These are phyloP conservation scores for Trichaptum fuscoviolaceum DNA, from an alignment of 768 basidiomycete species.

Conservation along the genomic window DNA sequence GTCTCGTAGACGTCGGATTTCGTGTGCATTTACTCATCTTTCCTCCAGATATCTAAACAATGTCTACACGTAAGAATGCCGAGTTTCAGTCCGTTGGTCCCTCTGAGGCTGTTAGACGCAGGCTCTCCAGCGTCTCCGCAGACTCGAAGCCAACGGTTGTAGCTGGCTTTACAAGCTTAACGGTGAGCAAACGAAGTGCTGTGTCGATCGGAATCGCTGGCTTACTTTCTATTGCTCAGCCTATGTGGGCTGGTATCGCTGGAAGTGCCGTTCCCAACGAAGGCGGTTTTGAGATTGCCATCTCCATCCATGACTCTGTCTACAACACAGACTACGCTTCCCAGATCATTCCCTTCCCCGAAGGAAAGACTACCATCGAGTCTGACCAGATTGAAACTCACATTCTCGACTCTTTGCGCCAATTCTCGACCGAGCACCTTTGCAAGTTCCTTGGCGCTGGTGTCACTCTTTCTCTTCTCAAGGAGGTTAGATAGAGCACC, in stretches of 20 bases:
- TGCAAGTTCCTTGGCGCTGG: constrained; percentile 87
- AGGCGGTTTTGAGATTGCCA: constrained; percentile 61
- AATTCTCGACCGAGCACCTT: constrained; percentile 70
- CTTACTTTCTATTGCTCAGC: constrained; percentile 36
- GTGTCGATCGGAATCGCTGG: constrained; percentile 9
- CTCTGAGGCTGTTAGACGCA: constrained; percentile 58
- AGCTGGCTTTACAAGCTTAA: constrained; percentile 54
- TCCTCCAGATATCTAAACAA: constrained; percentile 15
- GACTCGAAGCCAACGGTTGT: constrained; percentile 48
- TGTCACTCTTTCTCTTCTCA: constrained; percentile 64
- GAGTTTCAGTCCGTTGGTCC: constrained; percentile 53
- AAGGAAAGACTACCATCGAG: constrained; percentile 48
- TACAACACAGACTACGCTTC: constrained; percentile 79
- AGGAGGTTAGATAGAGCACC: constrained; percentile 42
- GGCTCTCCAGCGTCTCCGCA: constrained; percentile 55
- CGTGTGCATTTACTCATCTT: background rate
- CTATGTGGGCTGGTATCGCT: constrained; percentile 85
- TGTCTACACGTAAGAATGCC: constrained; percentile 11
- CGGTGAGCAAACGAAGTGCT: constrained; percentile 36
- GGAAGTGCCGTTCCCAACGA: constrained; percentile 56
- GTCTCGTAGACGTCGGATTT: background rate
- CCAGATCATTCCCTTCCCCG: constrained; percentile 43
- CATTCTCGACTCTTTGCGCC: constrained; percentile 58
- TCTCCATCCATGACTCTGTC: constrained; percentile 81
- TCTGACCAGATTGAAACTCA: constrained; percentile 57